These are phyloP conservation scores for Vicia sativa DNA, from an alignment of 306 rosid species.

Conservation along the genomic window DNA sequence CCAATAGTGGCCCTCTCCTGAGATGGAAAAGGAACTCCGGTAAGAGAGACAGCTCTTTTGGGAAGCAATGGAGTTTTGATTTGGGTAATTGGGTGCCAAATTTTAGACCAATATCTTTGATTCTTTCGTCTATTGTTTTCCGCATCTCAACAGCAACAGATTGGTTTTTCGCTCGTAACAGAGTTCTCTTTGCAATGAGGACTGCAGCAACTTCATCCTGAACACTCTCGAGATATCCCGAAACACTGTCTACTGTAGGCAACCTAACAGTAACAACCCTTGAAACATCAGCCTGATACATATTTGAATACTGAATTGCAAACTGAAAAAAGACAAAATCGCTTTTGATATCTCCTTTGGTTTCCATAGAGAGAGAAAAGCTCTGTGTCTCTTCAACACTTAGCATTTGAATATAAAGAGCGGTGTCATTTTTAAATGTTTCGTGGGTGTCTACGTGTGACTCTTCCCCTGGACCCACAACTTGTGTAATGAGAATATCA, in stretches of 20 bases:
- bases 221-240: slow-evolving; percentile 83
- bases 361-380: slow-evolving; percentile 84
- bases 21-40: slow-evolving; percentile 93
- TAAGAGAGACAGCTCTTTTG: slow-evolving; percentile 75
- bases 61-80: slow-evolving; percentile 74
- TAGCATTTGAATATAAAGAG: slow-evolving; percentile 79
- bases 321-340: slow-evolving; percentile 48
- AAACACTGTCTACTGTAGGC: slow-evolving; percentile 79
- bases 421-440: slow-evolving; percentile 65
- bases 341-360: slow-evolving; percentile 64
- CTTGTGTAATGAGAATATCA: slow-evolving; percentile 81
- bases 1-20: slow-evolving; percentile 85
- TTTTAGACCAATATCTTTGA: slow-evolving; percentile 78
- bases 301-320: slow-evolving; percentile 49
- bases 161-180: slow-evolving; percentile 67
- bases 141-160: slow-evolving; percentile 75
- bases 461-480: slow-evolving; percentile 96
- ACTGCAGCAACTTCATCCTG: slow-evolving; percentile 85
- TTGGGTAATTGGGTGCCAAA: slow-evolving; percentile 75
- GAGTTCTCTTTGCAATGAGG: slow-evolving; percentile 84
- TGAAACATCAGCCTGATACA: slow-evolving; percentile 54
- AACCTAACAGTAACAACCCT: slow-evolving; percentile 79
- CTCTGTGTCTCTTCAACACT: slow-evolving; percentile 94
- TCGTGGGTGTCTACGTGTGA: slow-evolving; percentile 81
- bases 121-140: slow-evolving; percentile 75